Evolutionary conservation across 768 basidiomycete species (phyloP), one percentile per base, ranked within the genome.

Genomic region (Tubosaeta brunneosetosa): DNA sequence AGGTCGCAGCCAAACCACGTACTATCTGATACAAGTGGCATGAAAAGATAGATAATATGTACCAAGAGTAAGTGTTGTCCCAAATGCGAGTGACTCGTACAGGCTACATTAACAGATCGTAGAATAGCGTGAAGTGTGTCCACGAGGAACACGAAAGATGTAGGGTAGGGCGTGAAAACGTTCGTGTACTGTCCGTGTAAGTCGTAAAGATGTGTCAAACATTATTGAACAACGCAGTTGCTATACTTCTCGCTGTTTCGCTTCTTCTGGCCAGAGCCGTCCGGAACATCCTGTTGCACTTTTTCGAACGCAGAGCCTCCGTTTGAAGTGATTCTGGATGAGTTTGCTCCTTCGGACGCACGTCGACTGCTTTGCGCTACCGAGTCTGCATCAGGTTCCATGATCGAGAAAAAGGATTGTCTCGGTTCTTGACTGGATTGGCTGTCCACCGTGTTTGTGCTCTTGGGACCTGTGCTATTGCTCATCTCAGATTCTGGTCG

Each of bases 401-500:
- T 56, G n/a, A 62, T 59, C 25, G 70, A 65, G 47, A 72, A 64
- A 50, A 71, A 59, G 6, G 73, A 75, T 43, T 63, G 72, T 33
- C 66, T 67, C 16, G 67, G 58, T 36, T 67, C 80, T 47, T 61
- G 67, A 51, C 74, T 74, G 1, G 74, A 72, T 16, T 73, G 59
- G 47, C 75, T 79, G 51, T 74, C 77, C 13, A 77, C 75, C 11
- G 80, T 84, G 37, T 79, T 74, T 60, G 85, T 55, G 59, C 86
- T 88, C 47, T 80, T 81, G 8, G 76, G 73, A 5, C 73, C 70
- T 2, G 84, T 84, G 61, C 79, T 79, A 53, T 72, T 75, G 64
- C 86, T 88, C 17, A 78, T 76, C 58, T 81, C 67, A 1, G 87
- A 87, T 47, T 68, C 74, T 1, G 83, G 82, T 6, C 81, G 75